Percentiles rank a stretch among this genome's conserved stretches.
phyloP scores from a whole-genome alignment of 2,329 filamentous ascomycete genomes.

The Bipolaris zeicola region DNA sequence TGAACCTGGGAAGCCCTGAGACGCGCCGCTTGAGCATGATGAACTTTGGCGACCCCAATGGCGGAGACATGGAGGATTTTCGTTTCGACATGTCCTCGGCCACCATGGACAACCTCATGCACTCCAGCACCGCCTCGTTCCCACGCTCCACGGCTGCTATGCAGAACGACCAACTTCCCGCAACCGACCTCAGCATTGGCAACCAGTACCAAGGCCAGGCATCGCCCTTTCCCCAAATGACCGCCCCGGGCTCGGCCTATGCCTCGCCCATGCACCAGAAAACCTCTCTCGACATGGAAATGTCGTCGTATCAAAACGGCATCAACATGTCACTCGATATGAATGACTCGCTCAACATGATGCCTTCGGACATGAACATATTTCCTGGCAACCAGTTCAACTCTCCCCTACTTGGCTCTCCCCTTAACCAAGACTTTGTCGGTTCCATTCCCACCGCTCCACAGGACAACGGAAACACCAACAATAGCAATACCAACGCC shows the following conservation, averaged over 20 bases:
- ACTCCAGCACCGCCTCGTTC: constrained; percentile 33
- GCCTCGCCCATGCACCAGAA: constrained; percentile 51
- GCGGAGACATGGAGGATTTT: constrained; percentile 43
- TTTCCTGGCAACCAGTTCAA: constrained; percentile 50
- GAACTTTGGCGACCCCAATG: constrained; percentile 54
- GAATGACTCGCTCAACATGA: constrained; percentile 45
- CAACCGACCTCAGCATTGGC: constrained; percentile 48
- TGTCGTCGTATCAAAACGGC: constrained; percentile 51
- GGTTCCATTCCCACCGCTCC: constrained; percentile 39
- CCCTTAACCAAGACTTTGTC: constrained; percentile 45
- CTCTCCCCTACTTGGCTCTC: constrained; percentile 49
- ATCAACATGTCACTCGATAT: constrained; percentile 54
- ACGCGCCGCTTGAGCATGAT: constrained; percentile 65
- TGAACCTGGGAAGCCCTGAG: constrained; percentile 51
- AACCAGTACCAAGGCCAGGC: constrained; percentile 47
- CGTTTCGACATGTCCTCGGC: constrained; percentile 47
- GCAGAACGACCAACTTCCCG: constrained; percentile 32
- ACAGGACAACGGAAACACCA: constrained; percentile 30
- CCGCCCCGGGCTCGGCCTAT: constrained; percentile 49
- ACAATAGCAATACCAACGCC: not conserved
- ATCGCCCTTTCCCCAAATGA: constrained; percentile 46
- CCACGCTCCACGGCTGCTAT: constrained; percentile 28
- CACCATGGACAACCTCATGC: constrained; percentile 46
- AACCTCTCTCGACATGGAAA: constrained; percentile 50
- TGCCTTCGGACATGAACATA: constrained; percentile 47